These are phyloP conservation scores for Nectriaceae sp. DNA, from an alignment of 2,329 filamentous ascomycete genomes.

Conservation along the genomic window DNA sequence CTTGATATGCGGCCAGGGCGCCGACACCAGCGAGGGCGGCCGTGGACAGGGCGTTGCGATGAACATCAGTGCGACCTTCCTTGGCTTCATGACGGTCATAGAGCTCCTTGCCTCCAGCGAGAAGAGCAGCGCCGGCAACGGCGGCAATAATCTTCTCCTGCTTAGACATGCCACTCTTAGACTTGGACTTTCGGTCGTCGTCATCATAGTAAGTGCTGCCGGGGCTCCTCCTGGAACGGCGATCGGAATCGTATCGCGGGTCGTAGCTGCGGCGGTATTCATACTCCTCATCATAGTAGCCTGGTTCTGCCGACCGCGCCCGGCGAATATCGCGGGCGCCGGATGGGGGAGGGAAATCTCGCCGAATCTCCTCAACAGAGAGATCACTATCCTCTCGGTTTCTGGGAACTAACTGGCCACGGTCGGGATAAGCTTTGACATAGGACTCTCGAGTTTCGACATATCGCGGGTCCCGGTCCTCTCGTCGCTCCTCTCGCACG, in stretches of 20 bases:
- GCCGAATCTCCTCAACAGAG: slow-evolving; percentile 78
- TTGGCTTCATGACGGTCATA: slow-evolving; percentile 64
- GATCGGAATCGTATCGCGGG: slow-evolving; percentile 41
- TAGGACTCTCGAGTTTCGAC: slow-evolving; percentile 54
- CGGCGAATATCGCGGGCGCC: slow-evolving; percentile 54
- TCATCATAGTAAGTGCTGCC: slow-evolving; percentile 58
- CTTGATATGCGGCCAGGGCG: slow-evolving; percentile 64
- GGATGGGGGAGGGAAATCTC: slow-evolving; percentile 78
- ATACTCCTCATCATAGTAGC: slow-evolving; percentile 57
- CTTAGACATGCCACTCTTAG: slow-evolving; percentile 50
- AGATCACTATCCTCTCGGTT: slow-evolving; percentile 72
- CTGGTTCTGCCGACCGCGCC: slow-evolving; percentile 64
- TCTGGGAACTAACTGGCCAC: slow-evolving; percentile 55
- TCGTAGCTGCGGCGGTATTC: slow-evolving; percentile 54
- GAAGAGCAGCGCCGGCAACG: slow-evolving; percentile 64
- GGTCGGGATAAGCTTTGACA: slow-evolving; percentile 45
- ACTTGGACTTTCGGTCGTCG: slow-evolving; percentile 53
- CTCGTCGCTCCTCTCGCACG: slow-evolving; percentile 55
- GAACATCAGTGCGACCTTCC: slow-evolving; percentile 49
- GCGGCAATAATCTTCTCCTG: slow-evolving; percentile 68
- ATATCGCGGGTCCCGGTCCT: slow-evolving; percentile 55
- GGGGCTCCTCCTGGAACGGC: slow-evolving; percentile 48
- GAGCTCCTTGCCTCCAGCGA: slow-evolving; percentile 67
- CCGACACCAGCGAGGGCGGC: slow-evolving; percentile 65
- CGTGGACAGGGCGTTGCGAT: slow-evolving; percentile 60